Conservation (phyloP, 345 rosid genomes). For the Murraya koenigii region DNA sequence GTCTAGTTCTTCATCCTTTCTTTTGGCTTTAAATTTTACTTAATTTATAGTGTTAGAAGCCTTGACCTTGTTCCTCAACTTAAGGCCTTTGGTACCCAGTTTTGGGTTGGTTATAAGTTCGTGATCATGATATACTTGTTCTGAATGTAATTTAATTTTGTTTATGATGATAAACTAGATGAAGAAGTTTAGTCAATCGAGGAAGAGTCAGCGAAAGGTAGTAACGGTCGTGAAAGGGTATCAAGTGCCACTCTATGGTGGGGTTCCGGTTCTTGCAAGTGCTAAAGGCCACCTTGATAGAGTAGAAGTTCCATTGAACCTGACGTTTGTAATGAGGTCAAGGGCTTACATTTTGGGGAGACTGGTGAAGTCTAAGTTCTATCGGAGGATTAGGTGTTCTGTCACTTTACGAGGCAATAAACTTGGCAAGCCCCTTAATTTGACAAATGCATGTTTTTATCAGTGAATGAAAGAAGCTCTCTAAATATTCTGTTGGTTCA, state of each 20-base stretch:
- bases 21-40: background rate
- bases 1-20: background rate
- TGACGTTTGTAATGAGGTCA: constrained; percentile 72
- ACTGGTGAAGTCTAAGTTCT: constrained; percentile 63
- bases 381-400: constrained; percentile 50
- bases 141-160: background rate
- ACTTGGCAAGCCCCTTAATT: constrained; percentile 57
- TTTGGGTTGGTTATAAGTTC: background rate
- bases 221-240: constrained; percentile 54
- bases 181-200: constrained; percentile 67
- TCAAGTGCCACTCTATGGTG: constrained; percentile 88
- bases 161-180: constrained; percentile 37
- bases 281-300: constrained; percentile 34
- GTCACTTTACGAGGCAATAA: constrained; percentile 51
- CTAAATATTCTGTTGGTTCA: background rate
- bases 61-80: background rate
- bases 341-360: constrained; percentile 80
- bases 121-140: background rate
- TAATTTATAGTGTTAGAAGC: background rate
- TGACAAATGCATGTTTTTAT: constrained; percentile 50
- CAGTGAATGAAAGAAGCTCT: constrained; percentile 19
- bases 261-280: constrained; percentile 44
- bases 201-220: constrained; percentile 47
- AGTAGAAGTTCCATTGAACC: constrained; percentile 62
- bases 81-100: background rate